These are phyloP conservation scores for Brachypodium distachyon DNA, from an alignment of 202 grass and related monocot genomes.

Conservation along the genomic window DNA sequence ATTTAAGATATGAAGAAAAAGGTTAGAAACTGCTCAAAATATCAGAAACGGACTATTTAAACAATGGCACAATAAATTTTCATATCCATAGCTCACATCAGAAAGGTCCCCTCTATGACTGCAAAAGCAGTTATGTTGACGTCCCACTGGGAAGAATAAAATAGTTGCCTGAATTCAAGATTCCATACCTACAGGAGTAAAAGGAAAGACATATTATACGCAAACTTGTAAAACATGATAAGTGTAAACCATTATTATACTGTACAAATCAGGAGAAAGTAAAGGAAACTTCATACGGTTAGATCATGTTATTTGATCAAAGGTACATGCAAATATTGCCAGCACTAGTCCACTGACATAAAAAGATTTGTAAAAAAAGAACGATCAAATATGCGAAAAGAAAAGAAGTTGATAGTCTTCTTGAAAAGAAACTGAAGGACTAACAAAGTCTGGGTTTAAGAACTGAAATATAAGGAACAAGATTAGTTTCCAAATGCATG, in stretches of 20 bases:
- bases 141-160: conserved; percentile 66
- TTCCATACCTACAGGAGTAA: conserved; percentile 72
- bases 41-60: background rate
- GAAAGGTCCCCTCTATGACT: conserved; percentile 57
- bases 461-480: background rate
- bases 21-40: background rate
- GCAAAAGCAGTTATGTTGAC: conserved; percentile 88
- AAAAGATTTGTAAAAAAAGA: background rate
- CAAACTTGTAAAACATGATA: background rate
- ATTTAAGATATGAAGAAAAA: conserved; percentile 8
- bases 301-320: background rate
- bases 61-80: background rate
- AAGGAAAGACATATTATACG: background rate
- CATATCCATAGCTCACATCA: conserved; percentile 53
- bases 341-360: background rate
- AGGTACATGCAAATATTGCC: background rate
- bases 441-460: background rate
- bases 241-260: background rate
- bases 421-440: background rate
- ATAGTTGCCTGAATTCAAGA: conserved; percentile 87
- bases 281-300: background rate
- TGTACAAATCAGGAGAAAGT: background rate
- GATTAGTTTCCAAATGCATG: background rate
- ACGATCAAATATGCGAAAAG: background rate
- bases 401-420: background rate